These are phyloP conservation scores for Cyberlindnera mrakii DNA, from an alignment of 805 yeast species.

Conservation along the genomic window DNA sequence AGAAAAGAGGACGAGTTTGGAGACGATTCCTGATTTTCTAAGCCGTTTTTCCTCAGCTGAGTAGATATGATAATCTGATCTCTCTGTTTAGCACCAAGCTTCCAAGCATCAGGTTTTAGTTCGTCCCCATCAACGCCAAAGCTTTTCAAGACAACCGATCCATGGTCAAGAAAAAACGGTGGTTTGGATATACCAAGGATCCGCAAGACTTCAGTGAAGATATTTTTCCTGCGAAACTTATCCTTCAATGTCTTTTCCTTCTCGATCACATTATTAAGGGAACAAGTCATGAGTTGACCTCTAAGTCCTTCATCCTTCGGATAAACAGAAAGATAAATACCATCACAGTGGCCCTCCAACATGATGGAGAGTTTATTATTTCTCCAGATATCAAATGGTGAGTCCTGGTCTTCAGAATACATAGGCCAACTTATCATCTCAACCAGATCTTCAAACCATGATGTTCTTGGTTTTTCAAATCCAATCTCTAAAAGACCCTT, in stretches of 20 bases:
- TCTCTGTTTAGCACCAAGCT: conserved; percentile 1
- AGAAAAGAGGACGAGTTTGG: too few relatives aligned
- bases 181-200: neutral
- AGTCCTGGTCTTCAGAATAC: neutral
- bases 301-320: neutral
- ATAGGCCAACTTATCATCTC: conserved; percentile 1
- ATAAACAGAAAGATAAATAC: conserved; percentile 1
- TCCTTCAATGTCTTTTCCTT: neutral
- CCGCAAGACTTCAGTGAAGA: neutral
- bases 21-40: neutral
- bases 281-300: neutral
- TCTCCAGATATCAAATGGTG: neutral
- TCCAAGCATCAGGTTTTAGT: conserved; percentile 1
- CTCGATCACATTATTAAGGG: neutral
- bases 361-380: neutral
- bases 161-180: conserved; percentile 1
- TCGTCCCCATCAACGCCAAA: neutral
- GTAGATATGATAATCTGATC: neutral
- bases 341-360: neutral
- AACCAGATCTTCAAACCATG: conserved; percentile 2
- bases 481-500: neutral
- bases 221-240: neutral
- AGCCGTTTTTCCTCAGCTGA: neutral
- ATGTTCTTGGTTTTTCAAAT: neutral
- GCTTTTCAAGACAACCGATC: neutral